Evolutionary conservation across 2,329 filamentous ascomycete genomes (phyloP), one percentile per base, ranked within the genome.

Genomic region (Onygenales sp.): DNA sequence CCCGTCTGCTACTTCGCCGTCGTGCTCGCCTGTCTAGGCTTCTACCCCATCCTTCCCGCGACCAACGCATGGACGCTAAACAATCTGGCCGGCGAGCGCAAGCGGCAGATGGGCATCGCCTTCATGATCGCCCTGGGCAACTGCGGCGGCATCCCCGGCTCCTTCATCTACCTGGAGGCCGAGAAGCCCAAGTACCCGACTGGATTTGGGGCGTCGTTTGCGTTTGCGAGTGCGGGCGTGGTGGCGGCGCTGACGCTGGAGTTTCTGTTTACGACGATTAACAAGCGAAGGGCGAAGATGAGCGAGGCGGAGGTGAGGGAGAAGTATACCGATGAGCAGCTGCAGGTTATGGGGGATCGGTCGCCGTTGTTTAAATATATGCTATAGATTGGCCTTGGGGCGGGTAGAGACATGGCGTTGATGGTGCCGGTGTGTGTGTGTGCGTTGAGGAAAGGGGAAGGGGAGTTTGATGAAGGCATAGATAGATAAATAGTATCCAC

Each of bases 1-100:
- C 69, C 65, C 0, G 58, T 70, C 0, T 70, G 70, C 51, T 75
- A 75, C 55, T 75, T 76, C 48, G 72, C 68, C 0, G 69, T 77
- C 33, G 72, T 70, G 41, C 59, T 78, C 4, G 70, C 74, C 0
- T 74, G 66, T 33, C 64, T 71, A 8, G 70, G 72, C 31, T 69
- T 74, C 61, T 75, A 75, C 47, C 72, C 72, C 0, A 73, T 74
- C 44, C 65, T 70, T 1, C 72, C 72, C 0, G 72, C 65, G 2
- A 67, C 67, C 21, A 73, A 70, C 36, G 66, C 72, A 0, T 76
- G 73, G 73, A 72, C 68, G 38, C 65, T 71, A 0, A 65, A 64
- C 54, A 75, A 74, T 51, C 62, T 67, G 0, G 65, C 69, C 0
- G 63, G 66, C 2, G 63, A 72, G 0, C 61, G 63, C 0, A 73